phyloP scores from a whole-genome alignment of 2,329 filamentous ascomycete species.

The Rugonectria rugulosa region DNA sequence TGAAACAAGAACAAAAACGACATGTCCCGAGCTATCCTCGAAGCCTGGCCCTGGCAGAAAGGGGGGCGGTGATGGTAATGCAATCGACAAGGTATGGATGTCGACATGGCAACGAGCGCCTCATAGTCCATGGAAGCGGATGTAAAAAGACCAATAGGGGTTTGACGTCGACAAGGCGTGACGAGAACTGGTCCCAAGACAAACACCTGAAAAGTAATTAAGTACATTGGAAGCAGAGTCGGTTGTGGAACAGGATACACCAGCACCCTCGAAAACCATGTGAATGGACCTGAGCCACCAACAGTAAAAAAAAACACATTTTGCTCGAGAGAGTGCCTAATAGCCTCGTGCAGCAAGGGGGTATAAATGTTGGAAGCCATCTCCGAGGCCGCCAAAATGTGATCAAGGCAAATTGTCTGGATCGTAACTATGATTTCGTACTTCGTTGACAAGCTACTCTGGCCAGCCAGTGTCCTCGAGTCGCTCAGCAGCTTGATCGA shows the following conservation, averaged over 20 bases:
- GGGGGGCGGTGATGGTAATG: not conserved
- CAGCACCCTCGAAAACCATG: not conserved
- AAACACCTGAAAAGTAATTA: slow-evolving; percentile 11
- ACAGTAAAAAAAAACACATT: not conserved
- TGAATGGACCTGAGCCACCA: not conserved
- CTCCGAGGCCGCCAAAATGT: not conserved
- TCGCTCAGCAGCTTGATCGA: not conserved
- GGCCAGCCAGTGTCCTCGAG: not conserved
- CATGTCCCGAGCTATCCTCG: not conserved
- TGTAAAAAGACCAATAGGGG: not conserved
- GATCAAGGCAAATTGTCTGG: not conserved
- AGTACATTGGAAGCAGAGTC: slow-evolving; percentile 16
- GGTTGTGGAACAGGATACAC: not conserved
- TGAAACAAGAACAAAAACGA: not conserved
- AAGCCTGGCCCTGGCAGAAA: no score
- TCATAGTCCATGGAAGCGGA: not conserved
- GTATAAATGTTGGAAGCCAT: not conserved
- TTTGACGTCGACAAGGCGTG: slow-evolving; percentile 5
- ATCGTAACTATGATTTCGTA: not conserved
- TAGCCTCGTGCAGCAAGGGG: not conserved
- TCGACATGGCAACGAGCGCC: not conserved
- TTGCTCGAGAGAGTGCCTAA: not conserved
- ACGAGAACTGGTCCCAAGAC: slow-evolving; percentile 11
- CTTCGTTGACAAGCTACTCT: not conserved
- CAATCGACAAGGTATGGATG: not conserved